A percentile compares a stretch with the other conserved stretches of the same genome.
Conservation (phyloP, 352 stramenopile genomes). For the Bremia lactucae region DNA sequence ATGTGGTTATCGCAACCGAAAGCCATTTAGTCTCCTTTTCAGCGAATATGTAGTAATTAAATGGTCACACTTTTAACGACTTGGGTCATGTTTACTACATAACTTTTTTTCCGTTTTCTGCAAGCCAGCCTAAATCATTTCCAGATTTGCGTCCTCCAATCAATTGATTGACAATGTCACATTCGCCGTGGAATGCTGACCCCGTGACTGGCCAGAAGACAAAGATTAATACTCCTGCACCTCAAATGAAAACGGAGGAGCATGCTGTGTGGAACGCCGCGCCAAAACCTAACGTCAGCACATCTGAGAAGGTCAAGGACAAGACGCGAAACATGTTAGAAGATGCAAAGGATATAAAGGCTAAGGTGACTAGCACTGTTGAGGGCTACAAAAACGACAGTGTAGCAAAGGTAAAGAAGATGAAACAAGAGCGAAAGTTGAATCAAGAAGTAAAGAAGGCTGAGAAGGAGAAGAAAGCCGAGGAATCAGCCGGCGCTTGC, state of each 20-base stretch:
- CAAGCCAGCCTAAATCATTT: slow-evolving; percentile 12
- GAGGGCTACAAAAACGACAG: slow-evolving; percentile 68
- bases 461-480: slow-evolving; percentile 25
- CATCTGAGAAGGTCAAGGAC: slow-evolving; percentile 34
- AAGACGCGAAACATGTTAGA: slow-evolving; percentile 30
- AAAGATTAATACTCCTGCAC: slow-evolving; percentile 11
- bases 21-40: no score
- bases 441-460: slow-evolving; percentile 36
- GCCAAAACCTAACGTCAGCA: slow-evolving; percentile 26
- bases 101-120: neutral
- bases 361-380: slow-evolving; percentile 33
- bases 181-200: slow-evolving; percentile 33
- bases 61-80: neutral
- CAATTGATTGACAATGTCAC: slow-evolving; percentile 18
- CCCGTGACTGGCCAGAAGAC: slow-evolving; percentile 29
- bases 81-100: neutral
- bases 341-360: slow-evolving; percentile 31
- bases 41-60: no score
- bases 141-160: slow-evolving; percentile 14
- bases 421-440: slow-evolving; percentile 37
- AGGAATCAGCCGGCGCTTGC: slow-evolving; percentile 41
- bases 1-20: no score
- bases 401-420: slow-evolving; percentile 48
- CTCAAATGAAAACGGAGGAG: slow-evolving; percentile 31
- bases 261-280: slow-evolving; percentile 31